These are phyloP conservation scores for Fagus crenata DNA, from an alignment of 306 rosid genomes.

Conservation along the genomic window DNA sequence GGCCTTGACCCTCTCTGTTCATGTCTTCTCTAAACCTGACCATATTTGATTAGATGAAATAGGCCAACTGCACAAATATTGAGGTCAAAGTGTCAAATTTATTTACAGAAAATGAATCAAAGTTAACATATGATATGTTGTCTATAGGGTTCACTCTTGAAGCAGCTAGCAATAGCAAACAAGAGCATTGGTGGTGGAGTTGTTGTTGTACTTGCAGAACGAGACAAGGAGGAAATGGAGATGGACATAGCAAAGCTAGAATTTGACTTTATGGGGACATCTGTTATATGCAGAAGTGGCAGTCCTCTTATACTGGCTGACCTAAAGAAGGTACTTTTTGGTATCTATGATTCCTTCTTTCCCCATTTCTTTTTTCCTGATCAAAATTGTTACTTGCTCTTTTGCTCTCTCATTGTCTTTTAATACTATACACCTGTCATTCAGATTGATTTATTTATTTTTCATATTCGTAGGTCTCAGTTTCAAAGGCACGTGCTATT, in stretches of 20 bases:
- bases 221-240: constrained; percentile 99
- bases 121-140: constrained; percentile 24
- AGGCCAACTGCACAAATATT: background rate
- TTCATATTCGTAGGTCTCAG: constrained; percentile 66
- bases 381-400: constrained; percentile 20
- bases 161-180: constrained; percentile 96
- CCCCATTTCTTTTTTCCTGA: constrained; percentile 6
- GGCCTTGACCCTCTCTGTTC: background rate
- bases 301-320: constrained; percentile 97
- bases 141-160: constrained; percentile 88
- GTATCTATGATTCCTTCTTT: constrained; percentile 17
- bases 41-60: background rate
- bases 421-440: constrained; percentile 6
- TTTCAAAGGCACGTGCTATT: constrained; percentile 96
- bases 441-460: background rate
- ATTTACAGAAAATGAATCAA: constrained; percentile 10
- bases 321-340: constrained; percentile 70
- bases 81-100: constrained; percentile 2
- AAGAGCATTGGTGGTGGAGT: constrained; percentile 93
- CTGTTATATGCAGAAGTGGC: constrained; percentile 97
- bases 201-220: constrained; percentile 95
- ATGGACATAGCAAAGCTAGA: constrained; percentile 92
- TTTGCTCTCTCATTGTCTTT: background rate
- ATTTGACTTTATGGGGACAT: constrained; percentile 94
- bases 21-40: background rate